Percentiles rank a stretch among this genome's conserved stretches.
Conservation (phyloP, 208 protist genomes). For the Wallacemonas sp. region DNA sequence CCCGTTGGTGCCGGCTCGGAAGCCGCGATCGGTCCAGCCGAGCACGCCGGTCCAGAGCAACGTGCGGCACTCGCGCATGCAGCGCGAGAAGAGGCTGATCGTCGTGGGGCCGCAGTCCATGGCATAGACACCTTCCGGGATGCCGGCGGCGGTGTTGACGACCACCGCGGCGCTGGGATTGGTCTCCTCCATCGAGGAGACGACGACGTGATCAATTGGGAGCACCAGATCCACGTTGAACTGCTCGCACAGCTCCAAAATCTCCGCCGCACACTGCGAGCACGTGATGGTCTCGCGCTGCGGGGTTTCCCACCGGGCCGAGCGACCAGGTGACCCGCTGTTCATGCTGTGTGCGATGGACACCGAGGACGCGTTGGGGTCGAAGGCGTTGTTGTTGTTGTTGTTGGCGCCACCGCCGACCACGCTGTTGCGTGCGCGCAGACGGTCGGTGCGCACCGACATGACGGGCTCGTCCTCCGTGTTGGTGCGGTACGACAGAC, state of each 20-base stretch:
- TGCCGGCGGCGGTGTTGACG: conserved; percentile 45
- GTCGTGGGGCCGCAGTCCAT: conserved; percentile 93
- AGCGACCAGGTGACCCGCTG: background rate
- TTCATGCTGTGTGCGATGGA: conserved; percentile 12
- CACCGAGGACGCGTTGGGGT: conserved; percentile 5
- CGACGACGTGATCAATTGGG: conserved; percentile 95
- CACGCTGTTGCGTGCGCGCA: background rate
- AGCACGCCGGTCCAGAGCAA: conserved; percentile 96
- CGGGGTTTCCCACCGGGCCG: conserved; percentile 1
- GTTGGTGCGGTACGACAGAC: conserved; percentile 29
- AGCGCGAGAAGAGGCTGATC: conserved; percentile 73
- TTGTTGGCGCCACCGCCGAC: background rate
- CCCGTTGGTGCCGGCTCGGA: conserved; percentile 61
- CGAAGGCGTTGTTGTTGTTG: background rate
- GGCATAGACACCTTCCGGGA: conserved; percentile 73
- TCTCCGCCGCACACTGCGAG: conserved; percentile 71
- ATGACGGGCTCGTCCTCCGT: conserved; percentile 30
- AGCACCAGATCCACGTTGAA: conserved; percentile 96
- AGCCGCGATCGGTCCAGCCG: conserved; percentile 94
- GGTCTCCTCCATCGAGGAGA: conserved; percentile 32
- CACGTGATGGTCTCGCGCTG: conserved; percentile 36
- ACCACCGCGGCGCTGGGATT: conserved; percentile 26
- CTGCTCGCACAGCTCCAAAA: conserved; percentile 91
- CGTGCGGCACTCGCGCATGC: conserved; percentile 81
- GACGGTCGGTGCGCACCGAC: conserved; percentile 1